Evolutionary conservation across 805 yeast genomes (phyloP).

Genomic region (Yarrowia porcina): DNA sequence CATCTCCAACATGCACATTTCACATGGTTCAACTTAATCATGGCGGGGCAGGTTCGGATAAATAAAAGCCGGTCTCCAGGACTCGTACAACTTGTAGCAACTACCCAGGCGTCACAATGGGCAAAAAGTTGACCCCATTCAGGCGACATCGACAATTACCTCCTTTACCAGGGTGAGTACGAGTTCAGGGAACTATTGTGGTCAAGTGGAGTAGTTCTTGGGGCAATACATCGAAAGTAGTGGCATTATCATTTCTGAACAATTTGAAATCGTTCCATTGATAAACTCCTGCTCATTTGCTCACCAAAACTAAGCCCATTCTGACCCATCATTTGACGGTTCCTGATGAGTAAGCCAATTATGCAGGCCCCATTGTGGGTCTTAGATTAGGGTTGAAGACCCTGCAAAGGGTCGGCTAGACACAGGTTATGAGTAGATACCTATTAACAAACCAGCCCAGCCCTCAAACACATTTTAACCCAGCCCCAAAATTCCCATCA

Average conservation of each 20-base stretch:
- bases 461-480: neutral
- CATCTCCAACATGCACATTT: neutral
- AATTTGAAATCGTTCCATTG: no score
- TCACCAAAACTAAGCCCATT: no score
- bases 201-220: no score
- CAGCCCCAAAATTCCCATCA: neutral
- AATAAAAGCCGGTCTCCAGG: neutral
- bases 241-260: no score
- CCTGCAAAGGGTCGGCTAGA: neutral
- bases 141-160: neutral
- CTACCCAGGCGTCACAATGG: neutral
- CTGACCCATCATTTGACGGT: neutral
- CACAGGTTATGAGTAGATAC: neutral
- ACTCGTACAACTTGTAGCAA: neutral
- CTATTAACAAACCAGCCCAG: neutral
- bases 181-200: no score
- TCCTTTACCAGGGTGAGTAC: constrained; percentile 6
- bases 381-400: neutral
- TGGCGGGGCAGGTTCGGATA: neutral
- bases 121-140: neutral
- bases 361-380: neutral
- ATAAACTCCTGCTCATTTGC: no score
- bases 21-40: constrained; percentile 5
- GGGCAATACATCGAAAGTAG: no score
- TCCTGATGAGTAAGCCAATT: neutral